Evolutionary conservation across 2,329 filamentous ascomycete genomes (phyloP).

Genomic region (Ceratocystis eucalypticola): DNA sequence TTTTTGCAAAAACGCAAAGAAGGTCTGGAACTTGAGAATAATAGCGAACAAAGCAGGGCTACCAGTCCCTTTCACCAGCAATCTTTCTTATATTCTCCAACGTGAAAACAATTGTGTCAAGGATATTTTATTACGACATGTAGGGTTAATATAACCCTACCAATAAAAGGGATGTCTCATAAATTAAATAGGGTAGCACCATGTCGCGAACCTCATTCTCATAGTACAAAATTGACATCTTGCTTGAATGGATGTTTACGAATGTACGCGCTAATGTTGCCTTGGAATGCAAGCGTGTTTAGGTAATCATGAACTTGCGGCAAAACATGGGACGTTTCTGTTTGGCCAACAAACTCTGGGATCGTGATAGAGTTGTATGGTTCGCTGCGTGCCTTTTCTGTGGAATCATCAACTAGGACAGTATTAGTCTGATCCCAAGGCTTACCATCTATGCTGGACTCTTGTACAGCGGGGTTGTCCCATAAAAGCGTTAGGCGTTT

Average conservation of each 20-base stretch:
- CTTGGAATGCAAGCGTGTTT: slow-evolving; percentile 39
- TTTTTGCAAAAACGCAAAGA: slow-evolving; percentile 3
- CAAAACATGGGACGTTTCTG: slow-evolving; percentile 34
- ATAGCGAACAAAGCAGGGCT: slow-evolving; percentile 9
- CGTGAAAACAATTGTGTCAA: neutral
- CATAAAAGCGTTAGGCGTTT: slow-evolving; percentile 69
- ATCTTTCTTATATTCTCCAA: neutral
- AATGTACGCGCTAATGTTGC: slow-evolving; percentile 51
- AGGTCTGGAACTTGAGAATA: slow-evolving; percentile 7
- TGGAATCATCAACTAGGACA: slow-evolving; percentile 74
- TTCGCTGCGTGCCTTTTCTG: slow-evolving; percentile 66
- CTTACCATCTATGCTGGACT: slow-evolving; percentile 30
- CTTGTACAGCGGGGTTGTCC: slow-evolving; percentile 35
- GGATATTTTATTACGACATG: too few relatives aligned
- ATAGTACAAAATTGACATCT: slow-evolving; percentile 20
- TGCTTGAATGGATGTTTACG: slow-evolving; percentile 36
- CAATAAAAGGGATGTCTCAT: too few relatives aligned
- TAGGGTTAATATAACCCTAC: too few relatives aligned
- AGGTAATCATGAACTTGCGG: slow-evolving; percentile 49
- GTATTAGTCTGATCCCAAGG: slow-evolving; percentile 75
- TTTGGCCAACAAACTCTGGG: slow-evolving; percentile 53
- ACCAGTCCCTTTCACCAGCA: slow-evolving; percentile 12
- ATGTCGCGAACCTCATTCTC: neutral
- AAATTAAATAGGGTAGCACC: neutral
- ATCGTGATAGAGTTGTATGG: slow-evolving; percentile 72